Percentiles rank a stretch among this genome's conserved stretches.
phyloP scores from a whole-genome alignment of 495 filamentous ascomycete genomes.

The Neurospora pannonica region DNA sequence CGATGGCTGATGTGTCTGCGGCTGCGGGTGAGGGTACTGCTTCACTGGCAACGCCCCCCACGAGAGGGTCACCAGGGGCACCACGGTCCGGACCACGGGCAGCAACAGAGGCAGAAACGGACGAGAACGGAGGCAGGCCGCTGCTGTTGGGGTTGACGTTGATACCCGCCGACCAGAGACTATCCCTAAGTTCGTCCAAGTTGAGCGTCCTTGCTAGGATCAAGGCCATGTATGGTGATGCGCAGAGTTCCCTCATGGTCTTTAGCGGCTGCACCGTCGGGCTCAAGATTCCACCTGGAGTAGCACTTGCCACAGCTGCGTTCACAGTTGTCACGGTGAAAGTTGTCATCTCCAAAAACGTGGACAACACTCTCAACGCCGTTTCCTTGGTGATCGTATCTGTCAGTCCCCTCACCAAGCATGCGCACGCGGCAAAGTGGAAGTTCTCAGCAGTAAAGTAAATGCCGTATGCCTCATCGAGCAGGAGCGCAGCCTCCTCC shows the following conservation, averaged over 20 bases:
- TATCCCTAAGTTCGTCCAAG: conserved; percentile 40
- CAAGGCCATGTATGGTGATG: conserved; percentile 42
- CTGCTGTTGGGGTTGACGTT: conserved; percentile 19
- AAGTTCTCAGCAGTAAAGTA: conserved; percentile 54
- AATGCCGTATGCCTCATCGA: conserved; percentile 54
- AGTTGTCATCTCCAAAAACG: conserved; percentile 50
- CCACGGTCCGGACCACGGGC: neutral
- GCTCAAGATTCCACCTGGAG: conserved; percentile 7
- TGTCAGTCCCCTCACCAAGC: conserved; percentile 50
- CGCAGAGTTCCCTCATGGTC: conserved; percentile 23
- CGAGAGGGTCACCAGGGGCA: neutral
- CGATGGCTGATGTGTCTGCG: neutral
- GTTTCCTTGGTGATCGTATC: conserved; percentile 47
- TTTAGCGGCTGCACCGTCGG: conserved; percentile 2
- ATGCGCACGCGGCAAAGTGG: conserved; percentile 52
- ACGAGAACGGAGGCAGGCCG: conserved; percentile 6
- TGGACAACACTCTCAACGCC: conserved; percentile 45
- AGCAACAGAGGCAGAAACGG: neutral
- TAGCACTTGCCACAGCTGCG: conserved; percentile 2
- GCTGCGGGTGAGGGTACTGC: conserved; percentile 9
- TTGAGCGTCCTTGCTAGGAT: conserved; percentile 37
- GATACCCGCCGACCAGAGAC: conserved; percentile 42
- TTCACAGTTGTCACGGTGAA: conserved; percentile 12
- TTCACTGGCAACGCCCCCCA: conserved; percentile 1
- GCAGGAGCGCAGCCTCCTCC: conserved; percentile 45